These are phyloP conservation scores for Sugiyamaella sp. DNA, from an alignment of 1,139 yeast genomes.

Conservation along the genomic window DNA sequence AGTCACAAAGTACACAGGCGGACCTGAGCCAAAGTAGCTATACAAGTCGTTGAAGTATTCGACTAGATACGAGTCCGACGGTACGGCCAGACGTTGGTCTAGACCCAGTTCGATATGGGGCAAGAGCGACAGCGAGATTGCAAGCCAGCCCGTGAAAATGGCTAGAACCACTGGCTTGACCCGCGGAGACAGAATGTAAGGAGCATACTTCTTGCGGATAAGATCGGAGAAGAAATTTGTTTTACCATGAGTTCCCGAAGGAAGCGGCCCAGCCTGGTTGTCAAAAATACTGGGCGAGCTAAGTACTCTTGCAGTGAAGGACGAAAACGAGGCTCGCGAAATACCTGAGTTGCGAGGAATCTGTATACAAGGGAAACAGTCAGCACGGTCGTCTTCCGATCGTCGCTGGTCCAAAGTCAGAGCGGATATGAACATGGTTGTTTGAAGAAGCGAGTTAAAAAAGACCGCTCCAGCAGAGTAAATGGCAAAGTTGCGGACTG, in stretches of 20 bases:
- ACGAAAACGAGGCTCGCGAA: conserved; percentile 31
- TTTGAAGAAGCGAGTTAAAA: conserved; percentile 73
- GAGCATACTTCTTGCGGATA: conserved; percentile 55
- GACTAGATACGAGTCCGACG: conserved; percentile 76
- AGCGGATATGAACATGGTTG: conserved; percentile 79
- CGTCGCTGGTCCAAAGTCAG: conserved; percentile 69
- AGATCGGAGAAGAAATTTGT: conserved; percentile 43
- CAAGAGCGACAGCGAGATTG: conserved; percentile 65
- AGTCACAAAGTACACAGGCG: conserved; percentile 86
- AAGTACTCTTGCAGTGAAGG: conserved; percentile 30
- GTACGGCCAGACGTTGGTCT: conserved; percentile 88
- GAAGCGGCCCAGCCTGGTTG: conserved; percentile 20
- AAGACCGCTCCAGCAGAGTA: conserved; percentile 88
- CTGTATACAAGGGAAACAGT: conserved; percentile 49
- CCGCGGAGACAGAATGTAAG: conserved; percentile 55
- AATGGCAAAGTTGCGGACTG: conserved; percentile 88
- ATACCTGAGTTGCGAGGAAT: conserved; percentile 19
- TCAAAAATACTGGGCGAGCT: conserved; percentile 22
- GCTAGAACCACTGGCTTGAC: conserved; percentile 55
- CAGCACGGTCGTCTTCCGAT: conserved; percentile 60
- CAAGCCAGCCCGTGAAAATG: conserved; percentile 62
- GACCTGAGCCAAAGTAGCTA: conserved; percentile 77
- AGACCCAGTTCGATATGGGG: conserved; percentile 77
- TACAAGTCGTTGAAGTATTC: conserved; percentile 79
- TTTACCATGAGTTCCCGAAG: neutral